Conservation (phyloP, 768 basidiomycete genomes). For the Tulasnella sp. region DNA sequence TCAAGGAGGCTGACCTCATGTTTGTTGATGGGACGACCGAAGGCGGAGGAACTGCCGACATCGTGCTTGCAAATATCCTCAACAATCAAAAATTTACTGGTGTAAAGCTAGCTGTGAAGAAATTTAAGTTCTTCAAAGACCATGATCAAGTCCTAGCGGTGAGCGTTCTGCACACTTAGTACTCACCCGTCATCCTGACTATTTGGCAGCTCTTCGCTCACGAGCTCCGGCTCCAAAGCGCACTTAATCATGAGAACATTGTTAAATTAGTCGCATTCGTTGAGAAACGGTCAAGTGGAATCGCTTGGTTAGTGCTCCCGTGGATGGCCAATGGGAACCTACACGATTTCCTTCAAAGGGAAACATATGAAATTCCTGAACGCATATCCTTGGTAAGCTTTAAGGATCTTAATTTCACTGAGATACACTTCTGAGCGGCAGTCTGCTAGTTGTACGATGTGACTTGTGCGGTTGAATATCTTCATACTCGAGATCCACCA, state of each 20-base stretch:
- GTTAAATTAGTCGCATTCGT: background rate
- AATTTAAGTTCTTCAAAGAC: too few species aligned
- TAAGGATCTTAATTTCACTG: background rate
- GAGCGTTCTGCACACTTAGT: background rate
- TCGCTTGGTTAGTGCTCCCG: background rate
- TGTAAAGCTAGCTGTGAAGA: too few species aligned
- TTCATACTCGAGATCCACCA: background rate
- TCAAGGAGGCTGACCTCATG: too few species aligned
- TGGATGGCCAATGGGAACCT: background rate
- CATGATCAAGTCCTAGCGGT: background rate
- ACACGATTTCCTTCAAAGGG: background rate
- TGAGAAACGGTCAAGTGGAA: background rate
- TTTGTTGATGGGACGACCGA: too few species aligned
- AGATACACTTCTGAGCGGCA: background rate
- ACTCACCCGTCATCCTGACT: background rate
- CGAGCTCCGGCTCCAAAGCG: background rate
- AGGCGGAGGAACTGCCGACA: too few species aligned
- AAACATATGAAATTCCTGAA: background rate
- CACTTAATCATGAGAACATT: background rate
- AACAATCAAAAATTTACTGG: too few species aligned
- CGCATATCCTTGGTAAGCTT: background rate
- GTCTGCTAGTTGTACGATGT: background rate
- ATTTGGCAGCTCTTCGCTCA: background rate
- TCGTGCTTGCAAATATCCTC: too few species aligned
- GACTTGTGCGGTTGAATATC: background rate